A percentile compares a stretch with the other conserved stretches of the same genome.
phyloP scores from a whole-genome alignment of 2,329 filamentous ascomycete genomes.

The Annulohypoxylon truncatum region DNA sequence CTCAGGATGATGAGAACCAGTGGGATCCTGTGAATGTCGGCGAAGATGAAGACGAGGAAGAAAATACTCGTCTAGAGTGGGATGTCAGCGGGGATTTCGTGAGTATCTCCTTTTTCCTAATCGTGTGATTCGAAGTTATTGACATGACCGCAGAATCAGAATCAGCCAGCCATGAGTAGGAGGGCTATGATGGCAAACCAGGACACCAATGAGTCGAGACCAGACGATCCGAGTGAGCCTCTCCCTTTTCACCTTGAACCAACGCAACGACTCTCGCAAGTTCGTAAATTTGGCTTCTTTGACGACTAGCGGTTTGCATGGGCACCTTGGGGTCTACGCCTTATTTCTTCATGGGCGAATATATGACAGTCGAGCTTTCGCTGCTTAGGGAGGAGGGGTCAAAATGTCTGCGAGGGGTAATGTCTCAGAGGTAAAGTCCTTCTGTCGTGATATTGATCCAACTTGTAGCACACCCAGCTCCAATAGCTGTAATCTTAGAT shows the following conservation, averaged over 20 bases:
- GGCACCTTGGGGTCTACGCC: background rate
- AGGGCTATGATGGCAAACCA: slow-evolving; percentile 52
- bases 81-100: slow-evolving; percentile 75
- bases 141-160: slow-evolving; percentile 55
- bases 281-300: slow-evolving; percentile 61
- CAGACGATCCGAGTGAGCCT: slow-evolving; percentile 16
- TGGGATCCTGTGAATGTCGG: slow-evolving; percentile 77
- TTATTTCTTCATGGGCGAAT: background rate
- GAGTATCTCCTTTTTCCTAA: slow-evolving; percentile 48
- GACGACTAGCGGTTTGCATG: slow-evolving; percentile 43
- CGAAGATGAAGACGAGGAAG: slow-evolving; percentile 71
- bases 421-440: slow-evolving; percentile 48
- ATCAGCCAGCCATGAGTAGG: slow-evolving; percentile 58
- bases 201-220: slow-evolving; percentile 43
- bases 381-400: background rate
- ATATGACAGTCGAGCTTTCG: slow-evolving; percentile 2
- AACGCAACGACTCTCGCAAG: slow-evolving; percentile 79
- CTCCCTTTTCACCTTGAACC: slow-evolving; percentile 66
- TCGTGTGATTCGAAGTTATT: slow-evolving; percentile 40
- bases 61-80: slow-evolving; percentile 78
- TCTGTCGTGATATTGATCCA: slow-evolving; percentile 70
- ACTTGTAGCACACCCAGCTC: slow-evolving; percentile 91
- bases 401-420: background rate
- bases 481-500: slow-evolving; percentile 69
- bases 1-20: slow-evolving; percentile 72